Base-by-base conservation (phyloP, 2,329 filamentous ascomycete species). In the Botrytis deweyae region DNA sequence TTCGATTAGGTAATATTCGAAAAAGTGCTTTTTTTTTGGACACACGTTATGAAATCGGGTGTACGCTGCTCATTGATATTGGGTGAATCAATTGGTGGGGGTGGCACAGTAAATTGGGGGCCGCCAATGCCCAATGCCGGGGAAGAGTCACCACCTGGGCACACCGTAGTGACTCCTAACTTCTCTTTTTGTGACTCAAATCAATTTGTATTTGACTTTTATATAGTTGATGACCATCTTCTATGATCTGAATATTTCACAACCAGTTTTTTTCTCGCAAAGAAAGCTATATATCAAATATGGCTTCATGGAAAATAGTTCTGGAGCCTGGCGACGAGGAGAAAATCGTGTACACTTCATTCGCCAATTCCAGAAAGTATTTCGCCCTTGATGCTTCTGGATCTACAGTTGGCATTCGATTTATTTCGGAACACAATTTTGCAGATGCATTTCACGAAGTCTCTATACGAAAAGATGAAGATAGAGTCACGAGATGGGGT, bases 91-190 rank as follows among this genome's bases (percentile, higher is more conserved):
- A 44, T 65, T 65, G 40, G 40, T 49, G 29, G 42, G 29, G 42
- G 63, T 66, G 63, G 63, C 63, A 66, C 63, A 36, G 63, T 66
- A 20, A 44, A 36, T 20, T 49, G 63, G 42, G 42, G 42, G 63
- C 10, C 40, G n/a, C 3, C 29, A 7, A 25, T 25, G n/a, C 42
- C 29, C 14, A 46, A 46, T 33, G 14, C 29, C 42, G 63, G 63
- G 63, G 22, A 49, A 46, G 42, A 46, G 42, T 49, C 63, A 65
- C 29, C 29, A 65, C 33, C 33, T 33, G 33, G 33, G 33, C 33
- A 33, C 20, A 8, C n/a, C 29, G 42, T 29, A 46, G 29, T 66
- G 42, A 49, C 42, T 49, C 29, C 29, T 12, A 36, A 46, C 3
- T 49, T 16, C 10, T 12, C 6, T 36, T 25, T 22, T 18, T 36